Evolutionary conservation across 1,139 yeast genomes (phyloP), one percentile per base, ranked within the genome.

Genomic region (Candida sanyaensis): DNA sequence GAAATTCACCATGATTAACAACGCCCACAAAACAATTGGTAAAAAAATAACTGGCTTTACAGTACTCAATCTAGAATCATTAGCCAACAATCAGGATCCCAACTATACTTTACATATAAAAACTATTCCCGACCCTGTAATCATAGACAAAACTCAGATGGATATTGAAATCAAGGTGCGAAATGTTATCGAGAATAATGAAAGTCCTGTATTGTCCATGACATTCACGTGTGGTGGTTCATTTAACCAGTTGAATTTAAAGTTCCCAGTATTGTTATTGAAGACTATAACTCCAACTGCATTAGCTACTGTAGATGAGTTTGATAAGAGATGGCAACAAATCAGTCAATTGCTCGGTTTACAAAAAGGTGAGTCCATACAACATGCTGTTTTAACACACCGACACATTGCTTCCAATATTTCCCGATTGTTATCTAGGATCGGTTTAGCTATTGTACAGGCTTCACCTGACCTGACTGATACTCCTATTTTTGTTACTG

Each of bases 241-340:
- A 1, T 75, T 74, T 57, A 73, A 66, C 53, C 75, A 68, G 11
- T 62, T 90, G 31, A 74, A 75, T 49, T 68, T 92, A 55, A 84
- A 84, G 58, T 65, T 90, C 42, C 97, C 97, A 0, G 79, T 88
- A 1, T 77, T 81, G 17, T 62, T 88, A 23, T 73, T 85, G 45
- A 85, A 86, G 59, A 83, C 88, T 24, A 63, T 89, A 56, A 68
- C 78, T 2, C 80, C 87, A 6, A 78, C 86, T 1, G 67, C 72
- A 0, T 66, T 84, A 50, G 59, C 69, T 2, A 64, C 73, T 1
- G 47, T 68, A 6, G 81, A 81, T 0, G 88, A 85, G 45, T 92
- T 88, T 64, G 76, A 81, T 50, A 73, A 71, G 47, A 78, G 96
- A 54, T 92, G 98, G 98, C 69, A 73, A 39, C 93, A 88, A 61